Base-by-base conservation (phyloP, 257 asterid species). In the Euphrasia confusa region DNA sequence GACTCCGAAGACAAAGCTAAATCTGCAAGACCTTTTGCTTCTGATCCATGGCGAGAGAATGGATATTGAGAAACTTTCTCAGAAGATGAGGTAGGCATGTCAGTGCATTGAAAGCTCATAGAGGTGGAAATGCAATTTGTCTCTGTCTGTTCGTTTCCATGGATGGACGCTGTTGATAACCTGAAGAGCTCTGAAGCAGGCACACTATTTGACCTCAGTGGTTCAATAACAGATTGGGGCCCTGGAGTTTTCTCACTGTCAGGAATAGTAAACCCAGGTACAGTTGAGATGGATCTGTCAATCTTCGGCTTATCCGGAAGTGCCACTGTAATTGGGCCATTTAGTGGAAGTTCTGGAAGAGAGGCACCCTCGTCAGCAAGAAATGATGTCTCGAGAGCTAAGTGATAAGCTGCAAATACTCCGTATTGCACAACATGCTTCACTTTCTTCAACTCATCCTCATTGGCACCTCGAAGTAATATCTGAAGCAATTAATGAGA, bases 331-430 rank as follows among this genome's bases (percentile, higher is more conserved):
- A 89, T 84, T 64, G 84, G 83, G 68, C 85, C 75, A 62, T 72
- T 76, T 66, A 80, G 74, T 48, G 93, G 87, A 68, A 86, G 68
- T 66, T 80, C 89, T 72, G 97, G 94, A 69, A 86, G 73, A 69
- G 94, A 79, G 65, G 97, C 97, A 69, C 97, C 97, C 74, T 89
- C 97, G 71, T 89, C 97, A 74, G 97, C 97, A 69, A 89, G 95
- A 80, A 89, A 89, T 63, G 91, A 89, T 49, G 95, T 89, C 74
- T 89, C 97, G 72, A 89, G 63, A 65, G 89, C 94, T 66, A 86
- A 74, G 79, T 86, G 97, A 75, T 89, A 89, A 71, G 97, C 95
- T 0, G 95, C 95, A 50, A 89, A 89, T 66, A 89, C 72, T 60
- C 95, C 94, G 77, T 89, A 89, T 70, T 86, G 97, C 54, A 89